These are phyloP conservation scores for Hibiscus tridactylites DNA, from an alignment of 345 rosid genomes.

Conservation along the genomic window DNA sequence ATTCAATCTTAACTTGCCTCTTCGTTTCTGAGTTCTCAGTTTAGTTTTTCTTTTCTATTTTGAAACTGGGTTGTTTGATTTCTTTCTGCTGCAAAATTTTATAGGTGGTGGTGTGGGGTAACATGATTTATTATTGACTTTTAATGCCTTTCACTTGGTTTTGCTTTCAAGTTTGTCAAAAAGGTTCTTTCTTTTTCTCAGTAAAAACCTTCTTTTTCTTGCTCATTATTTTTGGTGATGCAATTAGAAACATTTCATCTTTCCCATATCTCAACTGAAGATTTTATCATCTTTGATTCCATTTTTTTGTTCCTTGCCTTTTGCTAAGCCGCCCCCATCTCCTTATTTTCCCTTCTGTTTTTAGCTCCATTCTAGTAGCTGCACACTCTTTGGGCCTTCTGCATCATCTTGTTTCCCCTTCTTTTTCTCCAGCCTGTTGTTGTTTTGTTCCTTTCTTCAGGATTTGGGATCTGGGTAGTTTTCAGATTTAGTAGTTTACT, in stretches of 20 bases:
- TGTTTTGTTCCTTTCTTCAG: constrained; percentile 8
- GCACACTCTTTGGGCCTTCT: constrained; percentile 13
- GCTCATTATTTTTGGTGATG: no score
- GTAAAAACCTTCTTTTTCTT: not conserved
- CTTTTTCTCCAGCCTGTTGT: constrained; percentile 1
- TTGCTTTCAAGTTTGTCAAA: constrained; percentile 22
- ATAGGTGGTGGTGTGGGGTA: constrained; percentile 22
- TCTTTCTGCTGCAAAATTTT: not conserved
- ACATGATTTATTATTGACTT: constrained; percentile 14
- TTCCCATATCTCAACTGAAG: not conserved
- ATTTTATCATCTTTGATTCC: not conserved
- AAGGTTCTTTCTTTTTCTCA: not conserved
- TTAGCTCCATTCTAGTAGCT: constrained; percentile 5
- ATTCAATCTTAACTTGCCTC: not conserved
- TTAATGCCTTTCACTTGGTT: constrained; percentile 17
- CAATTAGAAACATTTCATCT: constrained; percentile 11
- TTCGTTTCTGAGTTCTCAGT: not conserved
- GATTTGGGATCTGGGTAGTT: constrained; percentile 28
- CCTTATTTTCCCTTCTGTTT: not conserved
- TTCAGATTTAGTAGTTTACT: constrained; percentile 18
- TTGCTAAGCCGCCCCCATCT: not conserved
- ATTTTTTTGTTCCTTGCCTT: no score
- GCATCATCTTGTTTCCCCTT: constrained; percentile 1
- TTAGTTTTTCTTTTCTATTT: not conserved
- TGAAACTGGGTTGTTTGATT: not conserved